phyloP scores from a whole-genome alignment of 108 stramenopile species.

The Nitzschia sp. region DNA sequence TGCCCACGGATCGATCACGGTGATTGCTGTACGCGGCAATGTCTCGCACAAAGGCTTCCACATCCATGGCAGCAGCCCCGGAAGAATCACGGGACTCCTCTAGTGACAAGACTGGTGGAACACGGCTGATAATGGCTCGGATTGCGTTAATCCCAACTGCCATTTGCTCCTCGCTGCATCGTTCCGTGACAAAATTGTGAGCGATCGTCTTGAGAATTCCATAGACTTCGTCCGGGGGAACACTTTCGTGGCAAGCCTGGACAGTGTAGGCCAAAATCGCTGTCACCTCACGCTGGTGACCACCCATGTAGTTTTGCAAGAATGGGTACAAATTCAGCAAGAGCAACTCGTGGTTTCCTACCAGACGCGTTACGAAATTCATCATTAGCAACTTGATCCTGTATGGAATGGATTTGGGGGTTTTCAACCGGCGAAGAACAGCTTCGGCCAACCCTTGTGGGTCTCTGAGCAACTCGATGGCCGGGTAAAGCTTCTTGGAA shows the following conservation, averaged over 20 bases:
- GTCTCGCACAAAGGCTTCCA: constrained; percentile 95
- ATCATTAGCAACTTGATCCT: constrained; percentile 93
- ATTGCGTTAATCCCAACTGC: constrained; percentile 97
- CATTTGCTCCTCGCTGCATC: constrained; percentile 93
- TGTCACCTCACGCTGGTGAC: constrained; percentile 92
- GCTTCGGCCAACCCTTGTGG: constrained; percentile 92
- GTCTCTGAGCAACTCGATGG: constrained; percentile 94
- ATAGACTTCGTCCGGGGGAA: constrained; percentile 95
- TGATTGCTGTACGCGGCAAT: constrained; percentile 91
- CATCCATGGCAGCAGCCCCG: constrained; percentile 55
- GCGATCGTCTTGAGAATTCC: constrained; percentile 89
- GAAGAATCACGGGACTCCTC: constrained; percentile 54
- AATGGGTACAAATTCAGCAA: constrained; percentile 92
- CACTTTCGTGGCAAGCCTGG: constrained; percentile 94
- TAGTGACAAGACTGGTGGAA: constrained; percentile 82
- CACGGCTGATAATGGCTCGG: constrained; percentile 85
- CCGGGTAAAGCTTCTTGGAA: constrained; percentile 83
- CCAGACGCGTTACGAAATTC: constrained; percentile 93
- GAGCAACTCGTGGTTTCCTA: constrained; percentile 92
- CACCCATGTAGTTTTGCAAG: constrained; percentile 94
- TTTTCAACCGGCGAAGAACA: constrained; percentile 78
- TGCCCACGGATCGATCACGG: constrained; percentile 89
- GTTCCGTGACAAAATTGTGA: constrained; percentile 91
- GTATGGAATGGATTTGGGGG: constrained; percentile 64
- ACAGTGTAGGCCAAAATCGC: constrained; percentile 93